These are phyloP conservation scores for Wickerhamomyces queroliae DNA, from an alignment of 805 yeast species.

Conservation along the genomic window DNA sequence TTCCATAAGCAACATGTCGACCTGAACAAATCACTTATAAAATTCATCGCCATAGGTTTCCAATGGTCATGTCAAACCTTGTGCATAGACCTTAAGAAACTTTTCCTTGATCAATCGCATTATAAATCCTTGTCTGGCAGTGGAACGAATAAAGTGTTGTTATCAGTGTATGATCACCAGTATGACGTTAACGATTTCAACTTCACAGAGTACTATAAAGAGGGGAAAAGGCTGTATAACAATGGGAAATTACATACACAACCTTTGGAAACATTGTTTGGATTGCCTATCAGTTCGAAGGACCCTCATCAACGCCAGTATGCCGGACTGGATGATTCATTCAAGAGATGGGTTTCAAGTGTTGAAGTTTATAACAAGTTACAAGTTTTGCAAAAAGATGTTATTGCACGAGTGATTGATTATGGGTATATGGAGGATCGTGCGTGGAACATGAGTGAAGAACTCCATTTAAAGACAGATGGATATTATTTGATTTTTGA, in stretches of 20 bases:
- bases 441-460: constrained; percentile 10
- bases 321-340: background rate
- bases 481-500: constrained; percentile 21
- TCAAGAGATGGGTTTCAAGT: constrained; percentile 16
- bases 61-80: constrained; percentile 24
- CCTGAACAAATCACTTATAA: constrained; percentile 8
- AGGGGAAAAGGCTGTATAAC: constrained; percentile 8
- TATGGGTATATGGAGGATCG: constrained; percentile 23
- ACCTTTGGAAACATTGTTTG: background rate
- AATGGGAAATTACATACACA: too few relatives aligned
- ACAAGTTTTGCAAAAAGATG: constrained; percentile 16
- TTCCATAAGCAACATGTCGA: constrained; percentile 16
- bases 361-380: constrained; percentile 16
- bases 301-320: background rate
- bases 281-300: background rate
- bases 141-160: constrained; percentile 3
- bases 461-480: constrained; percentile 19
- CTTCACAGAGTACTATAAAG: constrained; percentile 16
- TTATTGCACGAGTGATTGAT: constrained; percentile 18
- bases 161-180: constrained; percentile 19
- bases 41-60: constrained; percentile 18
- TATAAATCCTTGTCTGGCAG: background rate
- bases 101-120: constrained; percentile 12
- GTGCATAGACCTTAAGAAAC: constrained; percentile 12
- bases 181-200: background rate